Evolutionary conservation across 768 basidiomycete genomes (phyloP).

Genomic region (Macrolepiota fuliginosa): DNA sequence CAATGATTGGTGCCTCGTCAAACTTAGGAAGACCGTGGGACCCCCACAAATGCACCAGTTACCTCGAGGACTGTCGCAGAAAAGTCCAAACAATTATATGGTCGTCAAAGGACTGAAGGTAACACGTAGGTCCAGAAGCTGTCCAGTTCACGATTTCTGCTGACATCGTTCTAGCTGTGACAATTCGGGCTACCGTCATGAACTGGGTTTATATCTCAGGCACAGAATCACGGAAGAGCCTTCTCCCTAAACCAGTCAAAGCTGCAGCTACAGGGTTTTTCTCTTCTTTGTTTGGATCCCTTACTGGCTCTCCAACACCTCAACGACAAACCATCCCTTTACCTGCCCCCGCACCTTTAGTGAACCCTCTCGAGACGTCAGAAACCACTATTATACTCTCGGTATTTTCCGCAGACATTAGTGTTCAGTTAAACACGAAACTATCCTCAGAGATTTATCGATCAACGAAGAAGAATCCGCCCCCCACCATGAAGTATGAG

Average conservation of each 20-base stretch:
- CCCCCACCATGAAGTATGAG: slow-evolving; percentile 68
- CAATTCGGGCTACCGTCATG: slow-evolving; percentile 82
- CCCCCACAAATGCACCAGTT: slow-evolving; percentile 47
- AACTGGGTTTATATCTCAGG: slow-evolving; percentile 72
- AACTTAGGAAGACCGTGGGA: slow-evolving; percentile 62
- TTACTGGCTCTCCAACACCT: slow-evolving; percentile 33
- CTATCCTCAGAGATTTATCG: slow-evolving; percentile 73
- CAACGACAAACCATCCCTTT: slow-evolving; percentile 33
- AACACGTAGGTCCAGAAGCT: slow-evolving; percentile 44
- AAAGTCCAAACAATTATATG: slow-evolving; percentile 66
- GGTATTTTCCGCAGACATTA: slow-evolving; percentile 65
- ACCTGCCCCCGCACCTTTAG: slow-evolving; percentile 20
- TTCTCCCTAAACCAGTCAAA: slow-evolving; percentile 28
- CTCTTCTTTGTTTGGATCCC: slow-evolving; percentile 40
- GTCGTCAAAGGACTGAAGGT: slow-evolving; percentile 59
- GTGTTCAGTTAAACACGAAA: slow-evolving; percentile 64
- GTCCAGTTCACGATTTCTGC: not conserved
- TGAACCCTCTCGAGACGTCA: slow-evolving; percentile 37
- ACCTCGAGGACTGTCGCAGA: slow-evolving; percentile 52
- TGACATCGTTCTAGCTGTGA: slow-evolving; percentile 46
- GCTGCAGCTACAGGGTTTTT: slow-evolving; percentile 42
- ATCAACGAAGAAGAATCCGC: slow-evolving; percentile 95
- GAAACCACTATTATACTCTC: slow-evolving; percentile 58
- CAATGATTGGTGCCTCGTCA: slow-evolving; percentile 70
- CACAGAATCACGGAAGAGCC: slow-evolving; percentile 48